Evolutionary conservation across 2,329 filamentous ascomycete genomes (phyloP), one percentile per base, ranked within the genome.

Genomic region (Penicillium olsonii): DNA sequence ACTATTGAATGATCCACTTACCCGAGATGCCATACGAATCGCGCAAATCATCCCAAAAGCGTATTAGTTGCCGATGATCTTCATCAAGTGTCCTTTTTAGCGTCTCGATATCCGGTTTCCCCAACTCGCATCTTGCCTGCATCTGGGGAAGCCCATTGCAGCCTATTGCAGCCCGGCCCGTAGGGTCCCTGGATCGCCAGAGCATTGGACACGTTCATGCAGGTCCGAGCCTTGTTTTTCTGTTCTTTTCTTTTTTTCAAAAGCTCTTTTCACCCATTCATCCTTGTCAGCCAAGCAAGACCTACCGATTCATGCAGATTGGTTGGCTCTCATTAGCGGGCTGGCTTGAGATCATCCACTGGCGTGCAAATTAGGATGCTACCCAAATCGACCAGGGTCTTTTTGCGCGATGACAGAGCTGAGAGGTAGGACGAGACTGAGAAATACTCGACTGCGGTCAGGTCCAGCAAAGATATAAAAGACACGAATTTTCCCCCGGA

Each of bases 381-480:
- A 33, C 42, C 6, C 12, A 48, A 34, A 26, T 6, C 18, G 37
- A 44, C n/a, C 19, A 5, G 12, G 33, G 7, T 0, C 5, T 38
- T 29, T 11, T 29, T 29, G 14, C 17, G 29, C 29, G 29, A 31
- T 8, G 22, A 24, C 22, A 24, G 22, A 24, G 22, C 22, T 24
- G 33, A 37, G 33, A 29, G 34, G 8, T 24, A 24, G 22, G 22
- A 24, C 22, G 5, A 24, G 22, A 24, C n/a, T n/a, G n/a, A n/a
- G n/a, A n/a, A n/a, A n/a, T 12, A 11, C 24, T 15, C 15, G 14
- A 34, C 17, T 14, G 2, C 11, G 31, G 31, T 5, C 8, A 10
- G 8, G 29, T 41, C 4, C 9, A 19, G 8, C 8, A 40, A 18
- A 52, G 45, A 12, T 63, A 63, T 63, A 63, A 63, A 62, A 50